These are phyloP conservation scores for Stephanodiscus minutulus DNA, from an alignment of 108 stramenopile species.

Conservation along the genomic window DNA sequence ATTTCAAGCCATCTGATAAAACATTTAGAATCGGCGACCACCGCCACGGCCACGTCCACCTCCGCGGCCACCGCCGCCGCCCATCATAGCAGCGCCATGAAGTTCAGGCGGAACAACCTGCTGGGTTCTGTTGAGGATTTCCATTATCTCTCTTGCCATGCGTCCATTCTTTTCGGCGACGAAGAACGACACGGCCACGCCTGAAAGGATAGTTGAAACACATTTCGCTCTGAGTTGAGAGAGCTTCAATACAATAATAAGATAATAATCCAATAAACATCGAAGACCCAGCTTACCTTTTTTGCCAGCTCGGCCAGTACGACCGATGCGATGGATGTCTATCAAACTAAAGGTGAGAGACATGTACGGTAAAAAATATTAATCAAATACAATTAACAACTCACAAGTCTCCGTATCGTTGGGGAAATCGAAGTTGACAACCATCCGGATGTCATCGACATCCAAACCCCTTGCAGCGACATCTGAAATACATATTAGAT, in stretches of 20 bases:
- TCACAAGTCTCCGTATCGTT: conserved; percentile 78
- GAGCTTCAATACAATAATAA: background rate
- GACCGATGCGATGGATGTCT: conserved; percentile 97
- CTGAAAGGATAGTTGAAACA: background rate
- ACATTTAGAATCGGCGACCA: conserved; percentile 37
- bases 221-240: background rate
- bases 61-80: conserved; percentile 53
- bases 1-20: too few species aligned
- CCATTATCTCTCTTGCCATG: conserved; percentile 81
- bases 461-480: conserved; percentile 99
- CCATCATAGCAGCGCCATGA: conserved; percentile 49
- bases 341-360: conserved; percentile 62
- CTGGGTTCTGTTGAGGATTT: conserved; percentile 76
- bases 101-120: conserved; percentile 78
- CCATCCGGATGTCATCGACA: conserved; percentile 94
- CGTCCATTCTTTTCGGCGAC: conserved; percentile 92
- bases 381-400: background rate
- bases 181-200: conserved; percentile 94
- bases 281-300: conserved; percentile 57
- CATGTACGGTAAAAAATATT: background rate
- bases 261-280: background rate
- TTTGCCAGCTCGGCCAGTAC: conserved; percentile 98
- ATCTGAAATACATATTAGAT: conserved; percentile 59
- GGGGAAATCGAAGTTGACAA: conserved; percentile 93
- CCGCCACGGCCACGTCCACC: conserved; percentile 63